Conservation (phyloP, 768 basidiomycete genomes). For the Rubroboletus pulcherrimus region DNA sequence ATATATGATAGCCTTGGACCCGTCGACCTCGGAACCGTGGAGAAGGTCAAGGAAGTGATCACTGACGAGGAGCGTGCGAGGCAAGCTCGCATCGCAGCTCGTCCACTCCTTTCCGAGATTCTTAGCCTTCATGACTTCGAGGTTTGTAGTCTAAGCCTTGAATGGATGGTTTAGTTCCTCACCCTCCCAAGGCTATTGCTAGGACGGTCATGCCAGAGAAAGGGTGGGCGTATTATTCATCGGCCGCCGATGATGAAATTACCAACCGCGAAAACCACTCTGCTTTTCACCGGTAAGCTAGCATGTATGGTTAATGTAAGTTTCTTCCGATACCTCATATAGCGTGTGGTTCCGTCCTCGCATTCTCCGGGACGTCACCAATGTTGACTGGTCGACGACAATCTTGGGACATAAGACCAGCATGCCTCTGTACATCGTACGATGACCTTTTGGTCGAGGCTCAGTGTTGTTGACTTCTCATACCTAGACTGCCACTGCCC, state of each 20-base stretch:
- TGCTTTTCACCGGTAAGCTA: constrained; percentile 77
- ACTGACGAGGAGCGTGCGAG: constrained; percentile 72
- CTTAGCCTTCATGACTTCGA: constrained; percentile 95
- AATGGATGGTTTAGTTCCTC: constrained; percentile 4
- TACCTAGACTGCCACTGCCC: constrained; percentile 69
- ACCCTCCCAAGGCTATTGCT: constrained; percentile 64
- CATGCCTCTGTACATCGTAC: constrained; percentile 81
- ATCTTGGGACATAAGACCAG: constrained; percentile 73
- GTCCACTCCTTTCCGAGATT: constrained; percentile 75
- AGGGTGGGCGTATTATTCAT: constrained; percentile 96
- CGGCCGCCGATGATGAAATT: constrained; percentile 95
- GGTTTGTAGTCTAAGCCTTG: constrained; percentile 35
- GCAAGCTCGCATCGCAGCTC: constrained; percentile 52
- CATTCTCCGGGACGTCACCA: constrained; percentile 77
- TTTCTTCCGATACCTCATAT: neutral
- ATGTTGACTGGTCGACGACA: constrained; percentile 80
- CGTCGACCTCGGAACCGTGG: constrained; percentile 65
- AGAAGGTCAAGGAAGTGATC: constrained; percentile 57
- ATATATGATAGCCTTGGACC: constrained; percentile 54
- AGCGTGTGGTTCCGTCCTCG: constrained; percentile 91
- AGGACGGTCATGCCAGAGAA: constrained; percentile 77
- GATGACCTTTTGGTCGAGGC: constrained; percentile 9
- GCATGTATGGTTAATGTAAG: neutral
- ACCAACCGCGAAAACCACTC: constrained; percentile 85
- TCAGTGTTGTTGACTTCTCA: constrained; percentile 6